Evolutionary conservation across 2,329 filamentous ascomycete genomes (phyloP).

Genomic region (Microsporum canis): DNA sequence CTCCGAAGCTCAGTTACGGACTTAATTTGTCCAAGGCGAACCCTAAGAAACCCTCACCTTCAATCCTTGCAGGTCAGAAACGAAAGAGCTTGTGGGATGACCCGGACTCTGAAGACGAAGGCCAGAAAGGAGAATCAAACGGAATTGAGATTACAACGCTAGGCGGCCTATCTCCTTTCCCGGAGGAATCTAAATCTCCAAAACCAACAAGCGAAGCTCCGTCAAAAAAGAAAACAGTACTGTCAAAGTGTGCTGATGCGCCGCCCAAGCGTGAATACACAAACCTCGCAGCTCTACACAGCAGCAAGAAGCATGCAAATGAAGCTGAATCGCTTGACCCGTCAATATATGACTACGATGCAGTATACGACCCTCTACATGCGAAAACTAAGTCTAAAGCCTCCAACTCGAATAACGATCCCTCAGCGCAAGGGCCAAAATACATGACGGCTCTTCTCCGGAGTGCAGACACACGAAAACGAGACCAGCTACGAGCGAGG

Average conservation of each 20-base stretch:
- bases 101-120: conserved; percentile 27
- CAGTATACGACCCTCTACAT: conserved; percentile 39
- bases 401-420: conserved; percentile 12
- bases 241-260: conserved; percentile 10
- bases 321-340: conserved; percentile 36
- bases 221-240: neutral
- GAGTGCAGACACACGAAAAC: conserved; percentile 51
- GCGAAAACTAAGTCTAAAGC: conserved; percentile 25
- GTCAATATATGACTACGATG: conserved; percentile 41
- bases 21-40: conserved; percentile 34
- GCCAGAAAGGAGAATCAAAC: conserved; percentile 8
- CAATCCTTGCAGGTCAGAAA: conserved; percentile 29
- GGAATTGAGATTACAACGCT: conserved; percentile 29
- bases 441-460: conserved; percentile 51
- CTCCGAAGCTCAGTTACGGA: conserved; percentile 31
- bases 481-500: conserved; percentile 50
- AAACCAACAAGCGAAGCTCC: neutral
- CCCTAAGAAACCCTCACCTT: conserved; percentile 18
- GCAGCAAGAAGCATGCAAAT: conserved; percentile 35
- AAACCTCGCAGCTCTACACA: conserved; percentile 38
- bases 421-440: conserved; percentile 35
- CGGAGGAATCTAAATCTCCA: conserved; percentile 5
- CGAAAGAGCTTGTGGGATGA: conserved; percentile 39
- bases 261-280: conserved; percentile 20
- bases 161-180: conserved; percentile 22